phyloP scores from a whole-genome alignment of 1,284 basidiomycete species.

The Hemileia vastatrix region DNA sequence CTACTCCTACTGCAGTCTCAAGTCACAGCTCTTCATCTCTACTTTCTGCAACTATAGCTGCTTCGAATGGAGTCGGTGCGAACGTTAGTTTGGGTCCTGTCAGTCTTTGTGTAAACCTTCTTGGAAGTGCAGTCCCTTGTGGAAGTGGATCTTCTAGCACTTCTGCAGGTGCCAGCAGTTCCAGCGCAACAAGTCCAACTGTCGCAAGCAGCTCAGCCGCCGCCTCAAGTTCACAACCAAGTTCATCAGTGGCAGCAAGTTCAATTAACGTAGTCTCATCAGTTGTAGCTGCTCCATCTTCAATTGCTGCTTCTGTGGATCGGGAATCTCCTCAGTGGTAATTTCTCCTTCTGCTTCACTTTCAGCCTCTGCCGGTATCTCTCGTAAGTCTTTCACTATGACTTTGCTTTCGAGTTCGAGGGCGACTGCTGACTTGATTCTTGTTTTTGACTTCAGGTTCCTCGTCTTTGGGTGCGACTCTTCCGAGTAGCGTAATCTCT shows the following conservation, averaged over 20 bases:
- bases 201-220: background rate
- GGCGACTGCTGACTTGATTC: background rate
- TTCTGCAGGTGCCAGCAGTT: background rate
- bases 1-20: background rate
- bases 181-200: background rate
- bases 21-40: background rate
- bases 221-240: too few relatives aligned
- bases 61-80: background rate
- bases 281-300: background rate
- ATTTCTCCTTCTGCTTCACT: background rate
- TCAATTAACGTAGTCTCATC: too few relatives aligned
- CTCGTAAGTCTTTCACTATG: background rate
- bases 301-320: background rate
- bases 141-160: background rate
- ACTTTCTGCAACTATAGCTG: background rate
- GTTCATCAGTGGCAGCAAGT: too few relatives aligned
- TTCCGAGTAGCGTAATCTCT: background rate
- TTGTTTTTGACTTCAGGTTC: background rate
- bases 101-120: background rate
- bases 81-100: background rate
- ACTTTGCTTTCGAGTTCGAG: background rate
- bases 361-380: background rate
- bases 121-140: background rate
- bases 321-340: background rate
- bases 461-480: background rate